Base-by-base conservation (phyloP, 2,329 filamentous ascomycete genomes). In the Pseudophaeomoniella oleicola region DNA sequence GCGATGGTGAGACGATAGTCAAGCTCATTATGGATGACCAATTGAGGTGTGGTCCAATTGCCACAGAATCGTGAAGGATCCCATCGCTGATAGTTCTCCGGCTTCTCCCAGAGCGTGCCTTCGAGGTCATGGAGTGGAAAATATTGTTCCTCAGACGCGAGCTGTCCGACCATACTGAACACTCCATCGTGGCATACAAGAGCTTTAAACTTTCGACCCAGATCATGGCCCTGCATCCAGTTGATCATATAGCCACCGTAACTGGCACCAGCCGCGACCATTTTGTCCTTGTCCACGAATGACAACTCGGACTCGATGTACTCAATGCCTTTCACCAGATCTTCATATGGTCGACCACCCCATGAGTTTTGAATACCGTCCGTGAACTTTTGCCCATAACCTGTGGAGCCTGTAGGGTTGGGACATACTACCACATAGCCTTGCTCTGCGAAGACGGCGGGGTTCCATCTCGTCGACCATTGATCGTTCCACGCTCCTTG, bases 1-100 rank as follows among this genome's bases (percentile, higher is more conserved):
- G 79, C 75, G 37, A 96, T 78, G 1, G 86, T 81, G 16, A 94
- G 63, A 13, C 88, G 73, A 54, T 94, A 96, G 56, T 96, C 88
- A 19, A 90, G 68, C 49, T 90, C 84, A 50, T 77, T 88, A 58
- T 96, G 88, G 37, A 96, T 86, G 42, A 92, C 77, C 42, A 98
- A 66, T 58, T 90, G 79, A 1, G 90, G 90, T 1, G 87, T 94
- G 1, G 71, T 64, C 87, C 87, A 94, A 46, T 88, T 69, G 22
- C 67, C 57, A 0, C 69, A 64, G 46, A 69, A 66, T 3, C 58
- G 57, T 13, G 63, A 64, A 0, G 74, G 74, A 48, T 78, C 72
- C 68, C 71, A 78, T 34, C 64, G 53, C 16, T 59, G 57, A 69
- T 72, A 77, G 5, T 57, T 57, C 34, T 66, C 59, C 3, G 56